A percentile compares a stretch with the other conserved stretches of the same genome.
Evolutionary conservation across 495 filamentous ascomycete genomes (phyloP).

Genomic region (Penicillium goetzii): DNA sequence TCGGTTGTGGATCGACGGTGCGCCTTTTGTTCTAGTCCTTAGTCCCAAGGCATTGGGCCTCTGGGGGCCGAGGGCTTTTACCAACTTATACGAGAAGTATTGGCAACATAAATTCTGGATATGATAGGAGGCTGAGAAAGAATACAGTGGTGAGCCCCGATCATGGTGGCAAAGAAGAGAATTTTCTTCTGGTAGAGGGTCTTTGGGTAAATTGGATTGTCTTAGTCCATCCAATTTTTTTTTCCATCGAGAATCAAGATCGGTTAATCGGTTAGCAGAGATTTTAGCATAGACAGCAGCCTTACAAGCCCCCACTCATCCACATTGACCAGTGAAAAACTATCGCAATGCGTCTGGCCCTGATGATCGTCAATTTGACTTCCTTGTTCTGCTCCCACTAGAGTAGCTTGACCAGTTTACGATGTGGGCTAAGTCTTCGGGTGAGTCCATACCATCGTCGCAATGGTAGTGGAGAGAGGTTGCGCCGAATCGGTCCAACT

Average conservation of each 20-base stretch:
- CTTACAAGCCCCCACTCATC: conserved; percentile 7
- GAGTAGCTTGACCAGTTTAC: background rate
- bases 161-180: background rate
- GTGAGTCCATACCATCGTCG: conserved; percentile 5
- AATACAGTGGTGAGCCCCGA: background rate
- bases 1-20: background rate
- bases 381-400: conserved; percentile 8
- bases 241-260: background rate
- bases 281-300: conserved; percentile 9
- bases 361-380: conserved; percentile 9
- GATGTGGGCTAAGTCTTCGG: background rate
- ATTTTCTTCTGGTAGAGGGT: background rate
- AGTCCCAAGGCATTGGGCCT: background rate
- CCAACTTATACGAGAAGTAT: background rate
- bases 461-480: conserved; percentile 7
- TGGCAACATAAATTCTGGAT: background rate
- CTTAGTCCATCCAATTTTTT: background rate
- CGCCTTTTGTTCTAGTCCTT: background rate
- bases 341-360: background rate
- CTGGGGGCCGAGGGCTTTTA: background rate
- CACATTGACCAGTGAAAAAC: conserved; percentile 1
- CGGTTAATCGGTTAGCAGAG: conserved; percentile 13
- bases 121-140: background rate
- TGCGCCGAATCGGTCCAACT: conserved; percentile 5
- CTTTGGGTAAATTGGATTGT: conserved; percentile 3